A percentile compares a stretch with the other conserved stretches of the same genome.
Evolutionary conservation across 345 rosid genomes (phyloP).

Genomic region (Bretschneidera sinensis): DNA sequence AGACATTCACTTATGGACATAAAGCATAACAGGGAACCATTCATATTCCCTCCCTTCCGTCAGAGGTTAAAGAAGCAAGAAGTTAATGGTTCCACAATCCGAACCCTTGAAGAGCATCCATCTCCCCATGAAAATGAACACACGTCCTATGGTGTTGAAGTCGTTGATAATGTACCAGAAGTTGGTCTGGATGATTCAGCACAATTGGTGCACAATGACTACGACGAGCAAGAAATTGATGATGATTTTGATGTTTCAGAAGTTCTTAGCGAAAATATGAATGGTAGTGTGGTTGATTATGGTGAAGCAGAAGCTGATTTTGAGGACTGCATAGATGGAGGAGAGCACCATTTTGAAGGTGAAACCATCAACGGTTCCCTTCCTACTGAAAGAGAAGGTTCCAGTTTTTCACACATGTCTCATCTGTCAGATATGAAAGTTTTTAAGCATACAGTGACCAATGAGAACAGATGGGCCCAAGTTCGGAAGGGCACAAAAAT

Average conservation of each 20-base stretch:
- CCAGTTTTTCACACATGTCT: slow-evolving; percentile 29
- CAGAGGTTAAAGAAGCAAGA: slow-evolving; percentile 40
- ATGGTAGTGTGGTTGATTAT: slow-evolving; percentile 50
- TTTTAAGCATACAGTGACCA: slow-evolving; percentile 19
- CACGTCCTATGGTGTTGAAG: slow-evolving; percentile 35
- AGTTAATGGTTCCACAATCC: slow-evolving; percentile 33
- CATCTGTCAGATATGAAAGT: slow-evolving; percentile 29
- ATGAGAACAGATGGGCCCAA: slow-evolving; percentile 63
- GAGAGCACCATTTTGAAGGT: slow-evolving; percentile 41
- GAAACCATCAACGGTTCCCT: slow-evolving; percentile 27
- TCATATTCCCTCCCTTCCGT: slow-evolving; percentile 82
- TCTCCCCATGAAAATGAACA: slow-evolving; percentile 29
- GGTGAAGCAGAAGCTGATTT: slow-evolving; percentile 41
- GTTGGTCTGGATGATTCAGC: slow-evolving; percentile 35
- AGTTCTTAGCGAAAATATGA: slow-evolving; percentile 38
- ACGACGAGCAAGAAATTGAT: slow-evolving; percentile 59
- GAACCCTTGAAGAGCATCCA: slow-evolving; percentile 31
- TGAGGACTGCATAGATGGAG: slow-evolving; percentile 39
- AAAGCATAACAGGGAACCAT: slow-evolving; percentile 70
- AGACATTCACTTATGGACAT: slow-evolving; percentile 91
- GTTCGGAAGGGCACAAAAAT: slow-evolving; percentile 89
- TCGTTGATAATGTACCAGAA: slow-evolving; percentile 46
- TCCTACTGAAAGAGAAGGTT: slow-evolving; percentile 29
- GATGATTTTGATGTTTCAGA: slow-evolving; percentile 64
- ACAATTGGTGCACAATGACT: slow-evolving; percentile 32